phyloP scores from a whole-genome alignment of 1,284 basidiomycete species.

The Moesziomyces sp. region DNA sequence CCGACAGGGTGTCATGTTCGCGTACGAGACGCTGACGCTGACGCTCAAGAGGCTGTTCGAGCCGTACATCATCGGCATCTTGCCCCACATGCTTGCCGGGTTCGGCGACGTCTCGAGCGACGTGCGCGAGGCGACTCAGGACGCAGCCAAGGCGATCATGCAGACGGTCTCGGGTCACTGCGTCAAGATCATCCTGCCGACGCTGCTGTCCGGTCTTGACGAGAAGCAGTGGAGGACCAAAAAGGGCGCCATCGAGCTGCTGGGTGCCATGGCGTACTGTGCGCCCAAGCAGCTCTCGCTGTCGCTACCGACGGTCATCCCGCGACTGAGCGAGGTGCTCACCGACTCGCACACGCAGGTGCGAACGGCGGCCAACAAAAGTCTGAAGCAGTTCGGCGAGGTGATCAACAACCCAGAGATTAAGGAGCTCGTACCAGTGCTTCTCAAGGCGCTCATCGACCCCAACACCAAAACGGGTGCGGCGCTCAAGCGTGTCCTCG shows the following conservation, averaged over 20 bases:
- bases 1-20: conserved; percentile 94
- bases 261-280: conserved; percentile 99
- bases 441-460: conserved; percentile 96
- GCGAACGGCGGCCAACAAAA: conserved; percentile 89
- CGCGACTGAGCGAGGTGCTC: conserved; percentile 89
- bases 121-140: conserved; percentile 93
- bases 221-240: conserved; percentile 99
- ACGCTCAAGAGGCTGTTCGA: conserved; percentile 91
- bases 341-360: conserved; percentile 99
- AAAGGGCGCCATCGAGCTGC: conserved; percentile 96
- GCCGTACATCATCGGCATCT: conserved; percentile 86
- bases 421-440: conserved; percentile 86
- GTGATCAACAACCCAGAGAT: conserved; percentile 75
- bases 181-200: conserved; percentile 93
- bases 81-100: conserved; percentile 84
- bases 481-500: conserved; percentile 84
- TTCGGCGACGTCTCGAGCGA: conserved; percentile 92
- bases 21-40: conserved; percentile 84
- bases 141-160: conserved; percentile 95
- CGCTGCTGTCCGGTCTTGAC: conserved; percentile 87
- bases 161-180: conserved; percentile 75
- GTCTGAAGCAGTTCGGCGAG: conserved; percentile 96
- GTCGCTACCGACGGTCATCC: conserved; percentile 95
- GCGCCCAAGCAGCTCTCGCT: conserved; percentile 93
- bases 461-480: conserved; percentile 85